These are phyloP conservation scores for Potentilla sterilis DNA, from an alignment of 306 rosid species.

Conservation along the genomic window DNA sequence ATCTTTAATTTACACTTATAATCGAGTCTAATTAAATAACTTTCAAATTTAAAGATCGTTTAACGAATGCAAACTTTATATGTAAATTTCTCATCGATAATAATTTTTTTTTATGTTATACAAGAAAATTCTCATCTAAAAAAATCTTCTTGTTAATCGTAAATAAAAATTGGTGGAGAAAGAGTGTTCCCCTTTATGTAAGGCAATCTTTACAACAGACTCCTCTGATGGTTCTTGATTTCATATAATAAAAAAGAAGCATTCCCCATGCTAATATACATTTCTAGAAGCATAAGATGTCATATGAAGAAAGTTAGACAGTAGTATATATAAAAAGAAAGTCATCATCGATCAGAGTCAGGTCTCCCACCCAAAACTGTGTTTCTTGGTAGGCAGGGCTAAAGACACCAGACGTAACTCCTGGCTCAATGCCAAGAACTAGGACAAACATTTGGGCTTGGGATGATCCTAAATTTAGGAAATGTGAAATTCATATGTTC, in stretches of 20 bases:
- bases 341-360: background rate
- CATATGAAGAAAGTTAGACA: background rate
- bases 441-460: too few species aligned
- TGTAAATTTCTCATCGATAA: too few species aligned
- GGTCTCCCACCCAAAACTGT: background rate
- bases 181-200: background rate
- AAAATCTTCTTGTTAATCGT: too few species aligned
- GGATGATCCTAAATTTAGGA: background rate
- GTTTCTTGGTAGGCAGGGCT: background rate
- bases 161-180: too few species aligned
- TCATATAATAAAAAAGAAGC: background rate
- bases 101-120: too few species aligned
- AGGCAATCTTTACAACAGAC: background rate
- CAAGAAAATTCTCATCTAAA: too few species aligned
- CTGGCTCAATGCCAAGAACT: background rate
- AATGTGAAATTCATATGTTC: background rate
- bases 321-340: background rate
- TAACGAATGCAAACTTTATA: too few species aligned
- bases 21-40: too few species aligned
- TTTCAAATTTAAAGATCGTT: too few species aligned
- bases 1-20: too few species aligned
- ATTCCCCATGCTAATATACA: background rate
- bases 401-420: background rate
- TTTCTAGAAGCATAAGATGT: slow-evolving; percentile 11
- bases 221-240: background rate